A percentile compares a stretch with the other conserved stretches of the same genome.
Evolutionary conservation across 2,329 filamentous ascomycete genomes (phyloP).

Genomic region (Aspergillus amoenus): DNA sequence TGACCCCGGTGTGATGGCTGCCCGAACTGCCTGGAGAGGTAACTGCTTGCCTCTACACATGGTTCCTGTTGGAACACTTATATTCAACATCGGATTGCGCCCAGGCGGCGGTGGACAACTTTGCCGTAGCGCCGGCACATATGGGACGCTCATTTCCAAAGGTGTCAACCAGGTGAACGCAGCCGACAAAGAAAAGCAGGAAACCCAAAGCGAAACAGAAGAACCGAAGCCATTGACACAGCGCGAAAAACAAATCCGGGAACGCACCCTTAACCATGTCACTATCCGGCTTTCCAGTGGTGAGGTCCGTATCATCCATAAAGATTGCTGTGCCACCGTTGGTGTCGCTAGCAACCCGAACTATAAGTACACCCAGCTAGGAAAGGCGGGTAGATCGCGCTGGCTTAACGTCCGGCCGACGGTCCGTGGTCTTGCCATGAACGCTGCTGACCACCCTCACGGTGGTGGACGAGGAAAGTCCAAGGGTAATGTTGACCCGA

Average conservation of each 20-base stretch:
- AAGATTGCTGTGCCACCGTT: constrained; percentile 91
- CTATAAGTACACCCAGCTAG: constrained; percentile 84
- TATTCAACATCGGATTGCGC: constrained; percentile 83
- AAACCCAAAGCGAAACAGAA: constrained; percentile 27
- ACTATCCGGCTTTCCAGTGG: constrained; percentile 87
- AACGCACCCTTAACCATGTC: constrained; percentile 73
- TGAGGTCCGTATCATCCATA: constrained; percentile 84
- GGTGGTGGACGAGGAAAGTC: constrained; percentile 99
- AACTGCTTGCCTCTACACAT: constrained; percentile 96
- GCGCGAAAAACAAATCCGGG: constrained; percentile 42
- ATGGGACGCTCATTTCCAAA: constrained; percentile 84
- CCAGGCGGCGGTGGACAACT: constrained; percentile 77
- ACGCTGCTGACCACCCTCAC: constrained; percentile 96
- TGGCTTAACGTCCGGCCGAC: constrained; percentile 95
- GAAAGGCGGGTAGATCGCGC: constrained; percentile 89
- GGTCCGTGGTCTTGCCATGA: constrained; percentile 97
- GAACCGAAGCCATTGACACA: constrained; percentile 36
- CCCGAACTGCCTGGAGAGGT: constrained; percentile 88
- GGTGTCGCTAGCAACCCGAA: constrained; percentile 92
- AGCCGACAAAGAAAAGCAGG: constrained; percentile 56
- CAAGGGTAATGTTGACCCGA: constrained; percentile 94
- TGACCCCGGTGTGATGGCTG: constrained; percentile 92
- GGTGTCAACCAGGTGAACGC: constrained; percentile 61
- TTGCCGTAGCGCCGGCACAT: constrained; percentile 91
- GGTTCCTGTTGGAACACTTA: constrained; percentile 88